Evolutionary conservation across 169 alveolate species (phyloP).

Genomic region (Babesia ovata): DNA sequence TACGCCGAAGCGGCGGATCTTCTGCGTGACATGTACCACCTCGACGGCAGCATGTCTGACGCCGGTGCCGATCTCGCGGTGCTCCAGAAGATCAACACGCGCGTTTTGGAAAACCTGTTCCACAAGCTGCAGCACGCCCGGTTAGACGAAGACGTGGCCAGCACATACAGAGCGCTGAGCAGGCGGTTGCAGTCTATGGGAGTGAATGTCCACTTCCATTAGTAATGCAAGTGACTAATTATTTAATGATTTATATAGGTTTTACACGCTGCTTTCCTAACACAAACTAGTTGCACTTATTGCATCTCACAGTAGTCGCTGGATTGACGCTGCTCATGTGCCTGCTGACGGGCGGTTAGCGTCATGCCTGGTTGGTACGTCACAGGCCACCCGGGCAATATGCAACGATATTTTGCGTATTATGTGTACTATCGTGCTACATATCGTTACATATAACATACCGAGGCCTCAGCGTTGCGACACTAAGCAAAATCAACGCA

Average conservation of each 20-base stretch:
- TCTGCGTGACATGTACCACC: conserved; percentile 51
- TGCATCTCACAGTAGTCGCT: no score
- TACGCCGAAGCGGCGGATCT: conserved; percentile 62
- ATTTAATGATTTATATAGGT: conserved; percentile 10
- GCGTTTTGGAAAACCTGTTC: conserved; percentile 55
- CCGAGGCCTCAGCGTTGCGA: no score
- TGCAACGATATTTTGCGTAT: no score
- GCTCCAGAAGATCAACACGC: conserved; percentile 46
- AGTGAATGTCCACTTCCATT: conserved; percentile 19
- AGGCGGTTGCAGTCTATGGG: conserved; percentile 28
- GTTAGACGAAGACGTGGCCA: conserved; percentile 3
- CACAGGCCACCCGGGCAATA: no score
- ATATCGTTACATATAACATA: no score
- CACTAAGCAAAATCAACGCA: no score
- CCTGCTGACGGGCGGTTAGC: no score
- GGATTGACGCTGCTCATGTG: no score
- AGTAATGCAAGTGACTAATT: conserved; percentile 23
- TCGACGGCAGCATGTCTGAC: conserved; percentile 36
- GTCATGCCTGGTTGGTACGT: no score
- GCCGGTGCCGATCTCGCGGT: not conserved
- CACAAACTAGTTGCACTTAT: not conserved
- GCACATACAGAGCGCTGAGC: conserved; percentile 27
- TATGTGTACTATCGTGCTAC: no score
- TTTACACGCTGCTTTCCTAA: not conserved
- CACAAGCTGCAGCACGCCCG: conserved; percentile 29